Evolutionary conservation across 169 alveolate genomes (phyloP), one percentile per base, ranked within the genome.

Genomic region (Plasmodium blacklocki): DNA sequence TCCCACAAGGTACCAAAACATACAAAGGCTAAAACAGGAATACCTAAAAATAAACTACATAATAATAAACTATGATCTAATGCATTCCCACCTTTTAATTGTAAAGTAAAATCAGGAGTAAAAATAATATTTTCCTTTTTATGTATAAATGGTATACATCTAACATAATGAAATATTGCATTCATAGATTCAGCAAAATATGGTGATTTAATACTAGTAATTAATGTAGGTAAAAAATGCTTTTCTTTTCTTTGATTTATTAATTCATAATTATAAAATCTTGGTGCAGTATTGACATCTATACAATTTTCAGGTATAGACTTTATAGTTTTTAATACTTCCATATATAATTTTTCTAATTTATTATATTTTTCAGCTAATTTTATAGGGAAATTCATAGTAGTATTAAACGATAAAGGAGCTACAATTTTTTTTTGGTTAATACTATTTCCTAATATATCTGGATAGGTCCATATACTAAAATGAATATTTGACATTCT

Each of bases 101-200:
- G 89, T 72, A 95, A 29, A 23, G 95, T 88, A 85, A 95, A 95
- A 59, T 94, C 96, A 15, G 97, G 95, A 2, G 97, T 95, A 78
- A 78, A 78, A 5, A 58, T 70, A 3, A 78, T 47, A 78, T 78
- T 78, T 66, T 73, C 92, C 18, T 89, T 92, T 29, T 83, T 92
- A 70, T 87, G 92, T 15, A 86, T 88, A 60, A 92, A 92, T 15
- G 95, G 95, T 29, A 88, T 73, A 43, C 95, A 92, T 32, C 95
- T 47, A 7, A 92, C 88, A 47, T 83, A 92, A 62, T 92, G 95
- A 23, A 92, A 92, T 45, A 92, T 92, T 21, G 92, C 93, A 15
- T 78, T 92, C 14, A 86, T 78, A 8, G 95, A 78, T 7, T 32
- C 89, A 26, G 68, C 86, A 21, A 32, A 73, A 50, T 76, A 83